Base-by-base conservation (phyloP, 257 asterid genomes). In the Cynanchum wilfordii region DNA sequence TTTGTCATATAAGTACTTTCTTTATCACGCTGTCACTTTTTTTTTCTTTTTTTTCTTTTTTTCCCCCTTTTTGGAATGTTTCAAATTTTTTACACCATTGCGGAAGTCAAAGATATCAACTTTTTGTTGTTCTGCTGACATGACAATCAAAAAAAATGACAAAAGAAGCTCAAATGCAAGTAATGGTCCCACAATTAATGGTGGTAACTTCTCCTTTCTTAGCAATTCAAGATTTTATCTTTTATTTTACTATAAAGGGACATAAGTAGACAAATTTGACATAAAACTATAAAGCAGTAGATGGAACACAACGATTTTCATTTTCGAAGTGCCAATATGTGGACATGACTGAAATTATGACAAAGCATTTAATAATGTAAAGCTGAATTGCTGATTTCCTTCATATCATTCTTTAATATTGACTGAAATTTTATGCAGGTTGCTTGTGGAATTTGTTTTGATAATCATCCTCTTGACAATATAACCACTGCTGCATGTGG, bases 371-470 rank as follows among this genome's bases (percentile, higher is more conserved):
- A 45, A 8, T 10, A 3, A 45, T 19, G 38, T 22, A 45, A 30
- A 29, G 20, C 17, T 27, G 49, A 20, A 5, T 1, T 49, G n/a
- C 40, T 33, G 45, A 45, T 25, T 33, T 60, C 38, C 55, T 55
- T 56, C 50, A 20, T 57, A 63, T 44, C 27, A 36, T 58, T 51
- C 65, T 44, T 38, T 44, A 66, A 56, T 36, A 42, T 73, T 68
- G 54, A 63, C 69, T 69, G 67, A n/a, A 33, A 63, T 49, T 42
- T 25, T 79, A 40, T 62, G 81, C 82, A 93, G 97, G 82, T 89
- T 73, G 77, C 81, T 36, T 93, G 97, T 64, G 92, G 96, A 71
- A 90, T 93, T 84, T 93, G 98, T 79, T 93, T 93, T 69, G 98
- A 93, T 68, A 75, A 69, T 78, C 87, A 68, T 83, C 65, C 89